A percentile compares a stretch with the other conserved stretches of the same genome.
Evolutionary conservation across 2,329 filamentous ascomycete genomes (phyloP).

Genomic region (Alternaria sp.): DNA sequence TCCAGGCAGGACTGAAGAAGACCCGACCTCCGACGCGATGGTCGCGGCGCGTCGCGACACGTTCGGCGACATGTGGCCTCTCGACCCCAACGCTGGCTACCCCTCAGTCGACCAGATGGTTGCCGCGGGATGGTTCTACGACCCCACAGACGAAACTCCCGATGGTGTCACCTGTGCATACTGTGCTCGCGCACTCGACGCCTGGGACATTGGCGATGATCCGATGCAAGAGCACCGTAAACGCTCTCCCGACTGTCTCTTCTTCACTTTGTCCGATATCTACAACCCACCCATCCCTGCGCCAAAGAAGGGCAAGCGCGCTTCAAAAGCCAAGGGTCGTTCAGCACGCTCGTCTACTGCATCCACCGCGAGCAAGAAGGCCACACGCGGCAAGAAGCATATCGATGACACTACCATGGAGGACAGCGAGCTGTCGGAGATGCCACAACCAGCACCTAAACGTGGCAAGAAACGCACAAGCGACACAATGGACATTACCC

Average conservation of each 20-base stretch:
- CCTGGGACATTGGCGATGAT: conserved; percentile 93
- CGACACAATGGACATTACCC: neutral
- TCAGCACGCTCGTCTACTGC: conserved; percentile 30
- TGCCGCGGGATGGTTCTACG: conserved; percentile 93
- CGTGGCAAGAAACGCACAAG: neutral
- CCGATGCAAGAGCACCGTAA: conserved; percentile 88
- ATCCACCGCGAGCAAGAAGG: conserved; percentile 22
- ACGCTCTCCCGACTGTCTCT: conserved; percentile 79
- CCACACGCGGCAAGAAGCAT: conserved; percentile 24
- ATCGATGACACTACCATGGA: conserved; percentile 13
- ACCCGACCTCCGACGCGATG: conserved; percentile 76
- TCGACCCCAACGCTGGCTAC: conserved; percentile 62
- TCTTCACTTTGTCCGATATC: conserved; percentile 75
- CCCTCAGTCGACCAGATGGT: conserved; percentile 72
- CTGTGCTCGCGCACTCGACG: conserved; percentile 86
- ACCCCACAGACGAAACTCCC: conserved; percentile 79
- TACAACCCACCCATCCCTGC: conserved; percentile 37
- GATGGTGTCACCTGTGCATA: conserved; percentile 93
- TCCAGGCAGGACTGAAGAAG: conserved; percentile 69
- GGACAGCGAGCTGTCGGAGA: neutral
- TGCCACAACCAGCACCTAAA: neutral
- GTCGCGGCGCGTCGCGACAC: conserved; percentile 80
- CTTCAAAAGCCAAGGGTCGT: conserved; percentile 33
- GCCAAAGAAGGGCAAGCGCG: conserved; percentile 37
- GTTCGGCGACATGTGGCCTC: conserved; percentile 85